Base-by-base conservation (phyloP, 148 eudicot species). In the Diospyros kaki region DNA sequence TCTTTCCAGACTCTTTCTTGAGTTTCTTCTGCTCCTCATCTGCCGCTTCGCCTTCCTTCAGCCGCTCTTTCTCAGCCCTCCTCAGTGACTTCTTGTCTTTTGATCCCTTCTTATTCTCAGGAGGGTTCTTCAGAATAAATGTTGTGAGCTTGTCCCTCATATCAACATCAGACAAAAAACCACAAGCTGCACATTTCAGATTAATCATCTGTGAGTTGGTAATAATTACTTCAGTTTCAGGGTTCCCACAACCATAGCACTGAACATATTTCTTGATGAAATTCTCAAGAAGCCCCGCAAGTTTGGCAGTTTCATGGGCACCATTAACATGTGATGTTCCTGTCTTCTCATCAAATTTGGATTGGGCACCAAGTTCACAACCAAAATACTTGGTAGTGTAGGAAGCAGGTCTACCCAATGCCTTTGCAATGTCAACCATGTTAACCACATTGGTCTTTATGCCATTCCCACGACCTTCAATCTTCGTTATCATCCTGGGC, bases 391-490 rank as follows among this genome's bases (percentile, higher is more conserved):
- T 91, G 0, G 96, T 91, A 38, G 91, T 88, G 82, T 91, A 91
- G 18, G 92, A 84, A 71, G 92, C 87, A 38, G 92, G 92, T 69
- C 96, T 80, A 9, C 84, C 91, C 76, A 91, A 73, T 64, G 96
- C 96, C 79, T 91, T 88, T 1, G 96, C 91, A 71, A 91, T 89
- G 45, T 91, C 96, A 66, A 91, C 96, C 92, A 88, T 91, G 83
- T 88, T 91, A 81, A 91, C 96, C 41, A 91, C 72, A 66, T 91
- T 91, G 7, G 96, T 91, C 77, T 91, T 91, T 79, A 91, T 91
- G 83, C 92, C 96, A 75, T 91, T 91, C 63, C 96, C 96, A 18
- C 96, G 82, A n/a, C 96, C 96, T 79, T 91, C 96, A 11, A 91
- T 88, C 73, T 91, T 91, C 13, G 96, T 89, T 17, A 91, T 84